These are phyloP conservation scores for Rhodotorula graminis DNA, from an alignment of 768 basidiomycete genomes.

Conservation along the genomic window DNA sequence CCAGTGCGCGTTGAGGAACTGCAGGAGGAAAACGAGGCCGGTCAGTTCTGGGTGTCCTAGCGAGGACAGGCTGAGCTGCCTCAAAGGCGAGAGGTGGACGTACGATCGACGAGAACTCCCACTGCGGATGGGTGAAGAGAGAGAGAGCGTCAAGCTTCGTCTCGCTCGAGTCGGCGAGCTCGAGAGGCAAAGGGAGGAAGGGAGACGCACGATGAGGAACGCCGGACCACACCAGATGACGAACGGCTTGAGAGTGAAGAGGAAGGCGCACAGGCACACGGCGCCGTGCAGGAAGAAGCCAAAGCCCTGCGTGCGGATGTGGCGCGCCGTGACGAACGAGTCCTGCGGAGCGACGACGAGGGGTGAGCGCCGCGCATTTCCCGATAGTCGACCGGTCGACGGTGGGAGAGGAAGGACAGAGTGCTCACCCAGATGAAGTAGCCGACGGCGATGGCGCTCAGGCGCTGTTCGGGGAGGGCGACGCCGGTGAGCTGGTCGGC, in stretches of 20 bases:
- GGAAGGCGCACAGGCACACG: conserved; percentile 32
- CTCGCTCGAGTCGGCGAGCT: too few relatives aligned
- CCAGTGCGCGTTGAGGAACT: conserved; percentile 40
- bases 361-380: not conserved
- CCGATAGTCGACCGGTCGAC: too few relatives aligned
- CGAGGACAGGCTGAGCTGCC: too few relatives aligned
- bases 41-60: too few relatives aligned
- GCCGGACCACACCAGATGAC: conserved; percentile 32
- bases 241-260: conserved; percentile 37
- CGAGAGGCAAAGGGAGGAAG: not conserved
- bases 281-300: conserved; percentile 38
- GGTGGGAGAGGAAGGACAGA: too few relatives aligned
- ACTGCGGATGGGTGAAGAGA: not conserved
- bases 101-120: conserved; percentile 38
- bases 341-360: conserved; percentile 8
- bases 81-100: too few relatives aligned
- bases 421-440: conserved; percentile 36
- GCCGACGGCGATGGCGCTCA: conserved; percentile 32
- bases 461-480: conserved; percentile 22
- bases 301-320: conserved; percentile 34
- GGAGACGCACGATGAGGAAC: conserved; percentile 32
- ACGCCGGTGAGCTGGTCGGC: conserved; percentile 28
- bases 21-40: not conserved
- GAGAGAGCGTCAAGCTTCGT: too few relatives aligned
- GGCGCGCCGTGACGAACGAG: conserved; percentile 19